These are phyloP conservation scores for Ophiostoma tasmaniense DNA, from an alignment of 2,329 filamentous ascomycete genomes.

Conservation along the genomic window DNA sequence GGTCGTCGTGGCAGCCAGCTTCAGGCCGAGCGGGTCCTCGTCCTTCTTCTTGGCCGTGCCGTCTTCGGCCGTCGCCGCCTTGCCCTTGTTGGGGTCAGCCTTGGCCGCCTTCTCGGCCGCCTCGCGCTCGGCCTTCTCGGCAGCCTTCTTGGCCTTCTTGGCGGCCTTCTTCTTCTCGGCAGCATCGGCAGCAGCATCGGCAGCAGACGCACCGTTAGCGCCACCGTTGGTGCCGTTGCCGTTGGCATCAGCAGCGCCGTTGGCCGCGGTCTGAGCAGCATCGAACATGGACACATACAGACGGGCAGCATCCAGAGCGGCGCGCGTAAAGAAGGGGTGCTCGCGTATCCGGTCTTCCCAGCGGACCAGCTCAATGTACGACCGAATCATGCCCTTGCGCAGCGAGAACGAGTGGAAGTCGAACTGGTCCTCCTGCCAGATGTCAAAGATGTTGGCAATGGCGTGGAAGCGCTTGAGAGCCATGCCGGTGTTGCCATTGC, in stretches of 20 bases:
- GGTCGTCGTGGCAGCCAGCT: slow-evolving; percentile 70
- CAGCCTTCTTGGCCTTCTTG: slow-evolving; percentile 61
- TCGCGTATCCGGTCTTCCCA: slow-evolving; percentile 91
- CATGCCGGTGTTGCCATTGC: slow-evolving; percentile 72
- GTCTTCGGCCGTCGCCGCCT: slow-evolving; percentile 46
- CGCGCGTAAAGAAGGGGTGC: slow-evolving; percentile 85
- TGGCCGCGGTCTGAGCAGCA: slow-evolving; percentile 39
- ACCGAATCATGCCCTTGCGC: slow-evolving; percentile 89
- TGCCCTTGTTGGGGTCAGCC: slow-evolving; percentile 74
- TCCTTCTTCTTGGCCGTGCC: slow-evolving; percentile 77
- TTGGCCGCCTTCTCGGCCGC: slow-evolving; percentile 73
- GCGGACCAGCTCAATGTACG: slow-evolving; percentile 90
- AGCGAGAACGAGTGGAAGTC: slow-evolving; percentile 97
- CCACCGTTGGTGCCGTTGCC: slow-evolving; percentile 39
- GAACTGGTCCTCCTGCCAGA: slow-evolving; percentile 97
- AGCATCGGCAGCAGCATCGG: slow-evolving; percentile 38
- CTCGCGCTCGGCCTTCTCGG: slow-evolving; percentile 85
- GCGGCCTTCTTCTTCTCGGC: slow-evolving; percentile 29
- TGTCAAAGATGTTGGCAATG: slow-evolving; percentile 86
- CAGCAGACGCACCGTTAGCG: slow-evolving; percentile 27
- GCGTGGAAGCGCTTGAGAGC: slow-evolving; percentile 88
- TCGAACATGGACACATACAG: slow-evolving; percentile 76
- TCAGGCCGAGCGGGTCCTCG: slow-evolving; percentile 73
- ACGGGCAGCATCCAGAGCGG: slow-evolving; percentile 71
- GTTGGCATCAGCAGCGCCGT: slow-evolving; percentile 45